Conservation (phyloP, 805 yeast species). For the Kodamaea kakaduensis region DNA sequence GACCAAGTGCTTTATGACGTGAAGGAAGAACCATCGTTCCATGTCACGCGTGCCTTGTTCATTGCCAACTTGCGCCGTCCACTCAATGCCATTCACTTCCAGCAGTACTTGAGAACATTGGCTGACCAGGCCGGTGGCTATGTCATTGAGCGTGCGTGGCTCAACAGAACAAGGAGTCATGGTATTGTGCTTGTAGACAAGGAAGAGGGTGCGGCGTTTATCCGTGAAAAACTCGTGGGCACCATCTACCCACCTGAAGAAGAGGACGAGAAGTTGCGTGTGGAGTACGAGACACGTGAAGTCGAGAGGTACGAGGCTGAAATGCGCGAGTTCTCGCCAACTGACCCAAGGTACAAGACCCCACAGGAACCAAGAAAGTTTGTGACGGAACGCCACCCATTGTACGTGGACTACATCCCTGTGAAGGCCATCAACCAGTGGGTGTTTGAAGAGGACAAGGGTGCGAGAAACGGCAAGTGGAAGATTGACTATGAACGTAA, state of each 20-base stretch:
- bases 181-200: constrained; percentile 39
- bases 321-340: constrained; percentile 12
- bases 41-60: constrained; percentile 40
- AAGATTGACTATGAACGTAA: constrained; percentile 32
- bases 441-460: constrained; percentile 44
- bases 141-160: constrained; percentile 43
- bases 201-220: constrained; percentile 36
- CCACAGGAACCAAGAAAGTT: constrained; percentile 19
- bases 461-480: constrained; percentile 46
- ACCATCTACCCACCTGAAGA: constrained; percentile 28
- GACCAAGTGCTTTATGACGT: constrained; percentile 34
- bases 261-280: constrained; percentile 19
- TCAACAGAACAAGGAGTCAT: constrained; percentile 39
- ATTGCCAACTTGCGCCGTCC: constrained; percentile 42
- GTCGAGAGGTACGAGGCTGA: constrained; percentile 18
- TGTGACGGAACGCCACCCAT: constrained; percentile 18
- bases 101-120: constrained; percentile 28
- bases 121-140: constrained; percentile 21
- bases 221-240: constrained; percentile 35
- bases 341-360: constrained; percentile 11
- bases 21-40: constrained; percentile 27
- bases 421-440: constrained; percentile 43
- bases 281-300: constrained; percentile 17
- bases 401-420: constrained; percentile 43
- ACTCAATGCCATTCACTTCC: constrained; percentile 36